Evolutionary conservation across 352 stramenopile genomes (phyloP), one percentile per base, ranked within the genome.

Genomic region (Thraustotheca clavata): DNA sequence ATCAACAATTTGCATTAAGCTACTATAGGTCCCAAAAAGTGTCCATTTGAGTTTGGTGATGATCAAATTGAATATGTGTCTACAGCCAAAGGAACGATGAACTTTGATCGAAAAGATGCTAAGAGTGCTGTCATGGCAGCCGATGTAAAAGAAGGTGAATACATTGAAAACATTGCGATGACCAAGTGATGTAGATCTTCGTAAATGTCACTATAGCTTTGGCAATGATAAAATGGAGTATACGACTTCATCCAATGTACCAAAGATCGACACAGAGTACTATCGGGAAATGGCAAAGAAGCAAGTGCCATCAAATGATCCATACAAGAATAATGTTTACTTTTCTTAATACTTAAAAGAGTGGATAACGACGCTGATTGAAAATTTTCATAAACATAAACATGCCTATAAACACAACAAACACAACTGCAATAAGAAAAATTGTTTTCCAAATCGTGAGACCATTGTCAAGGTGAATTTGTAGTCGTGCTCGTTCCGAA

Each of bases 1-100:
- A 84, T 78, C 24, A 70, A 75, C 49, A 77, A 78, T 20, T 86
- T 88, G 68, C 87, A 16, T 49, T 34, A 57, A 32, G 5, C 22
- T 26, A 36, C 3, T 18, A 27, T 33, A 65, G 57, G 57, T 3
- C 57, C 57, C 9, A 65, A 65, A 27, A 65, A 65, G 41, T 65
- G 57, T 27, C 57, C 57, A 22, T 65, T 65, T 40, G 57, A 54
- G 33, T 65, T 54, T 33, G 57, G 85, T 48, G 79, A 94, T 41
- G 82, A 91, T 31, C 74, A 89, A 33, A 73, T 91, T 14, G 76
- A 87, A 59, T 93, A 93, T 63, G 48, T 90, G 7, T 91, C 80
- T 22, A 79, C 89, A 61, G 69, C 76, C 59, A 90, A 86, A 62
- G 85, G 76, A 40, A 71, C 75, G 49, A 90, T 77, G 62, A 74